phyloP scores from a whole-genome alignment of 352 stramenopile genomes.

The Globisporangium sylvaticum region DNA sequence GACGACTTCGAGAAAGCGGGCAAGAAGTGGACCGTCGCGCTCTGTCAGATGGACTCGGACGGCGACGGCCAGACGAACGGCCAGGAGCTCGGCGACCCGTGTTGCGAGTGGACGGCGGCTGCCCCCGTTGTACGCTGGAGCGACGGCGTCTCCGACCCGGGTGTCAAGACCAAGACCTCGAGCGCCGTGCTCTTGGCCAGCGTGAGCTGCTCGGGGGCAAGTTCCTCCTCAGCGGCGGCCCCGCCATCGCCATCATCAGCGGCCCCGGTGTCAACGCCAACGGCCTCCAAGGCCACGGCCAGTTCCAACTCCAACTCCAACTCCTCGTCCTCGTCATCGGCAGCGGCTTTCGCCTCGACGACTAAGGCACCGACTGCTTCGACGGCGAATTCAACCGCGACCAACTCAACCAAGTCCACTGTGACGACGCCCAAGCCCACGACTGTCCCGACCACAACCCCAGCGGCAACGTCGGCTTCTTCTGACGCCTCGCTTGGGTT shows the following conservation, averaged over 20 bases:
- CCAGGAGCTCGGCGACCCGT: constrained; percentile 52
- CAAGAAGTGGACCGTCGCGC: constrained; percentile 28
- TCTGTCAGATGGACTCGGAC: constrained; percentile 34
- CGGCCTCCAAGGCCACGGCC: neutral
- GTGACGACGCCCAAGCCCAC: neutral
- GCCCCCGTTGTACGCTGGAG: constrained; percentile 16
- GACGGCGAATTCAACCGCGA: neutral
- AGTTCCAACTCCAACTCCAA: neutral
- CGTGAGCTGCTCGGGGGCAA: neutral
- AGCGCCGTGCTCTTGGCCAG: constrained; percentile 7
- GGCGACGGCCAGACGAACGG: constrained; percentile 52
- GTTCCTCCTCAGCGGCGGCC: neutral
- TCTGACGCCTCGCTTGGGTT: neutral
- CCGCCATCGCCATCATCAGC: neutral
- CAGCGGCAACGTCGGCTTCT: neutral
- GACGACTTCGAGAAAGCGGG: constrained; percentile 28
- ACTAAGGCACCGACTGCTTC: neutral
- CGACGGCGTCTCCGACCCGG: constrained; percentile 26
- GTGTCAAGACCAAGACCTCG: constrained; percentile 20
- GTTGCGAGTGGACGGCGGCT: constrained; percentile 26
- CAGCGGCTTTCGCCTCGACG: neutral
- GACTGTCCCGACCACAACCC: neutral
- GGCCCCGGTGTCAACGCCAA: neutral
- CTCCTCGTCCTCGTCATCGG: neutral
- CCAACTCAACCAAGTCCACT: neutral